Evolutionary conservation across 2,329 filamentous ascomycete species (phyloP), one percentile per base, ranked within the genome.

Genomic region (Talaromyces sp.): DNA sequence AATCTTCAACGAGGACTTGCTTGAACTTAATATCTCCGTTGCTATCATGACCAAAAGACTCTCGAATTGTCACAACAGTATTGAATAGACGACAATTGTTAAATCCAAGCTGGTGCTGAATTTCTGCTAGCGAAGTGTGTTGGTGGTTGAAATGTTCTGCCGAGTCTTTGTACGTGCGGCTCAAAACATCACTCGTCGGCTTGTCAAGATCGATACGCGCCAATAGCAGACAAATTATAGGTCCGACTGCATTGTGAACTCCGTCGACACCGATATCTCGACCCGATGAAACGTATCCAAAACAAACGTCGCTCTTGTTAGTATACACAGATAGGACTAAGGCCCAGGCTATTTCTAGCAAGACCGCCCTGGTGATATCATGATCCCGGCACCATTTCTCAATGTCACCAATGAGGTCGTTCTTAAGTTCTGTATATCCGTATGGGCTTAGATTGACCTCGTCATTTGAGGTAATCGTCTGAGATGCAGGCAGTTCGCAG

Each of bases 241-340:
- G 74, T 5, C 76, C 77, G 32, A 77, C 68, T 21, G 77, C 74
- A 46, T 70, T 65, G 43, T 74, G 68, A 8, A 78, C 69, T 17
- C 78, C 66, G 14, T 72, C 68, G 2, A 59, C 21, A 6, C 19
- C n/a, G 11, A 73, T 67, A 38, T 78, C 73, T 4, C 78, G 70
- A 0, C 78, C 76, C 29, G 73, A 72, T 11, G 75, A 68, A 3
- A 75, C 75, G 58, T 75, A 75, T 9, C 74, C 77, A 67, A 77
- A 80, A 8, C 74, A 61, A 4, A 77, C 71, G 54, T 76, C 70
- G 32, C 76, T 68, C 3, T 68, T 71, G 1, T 68, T 71, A 2
- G 73, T 73, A 55, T 76, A 77, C 3, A 65, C 66, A 3, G 69
- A 68, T 1, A 78, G 63, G 0, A 78, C 65, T 19, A 79, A 52